phyloP scores from a whole-genome alignment of 1,139 yeast genomes.

The Protomyces arabidopsidicola region DNA sequence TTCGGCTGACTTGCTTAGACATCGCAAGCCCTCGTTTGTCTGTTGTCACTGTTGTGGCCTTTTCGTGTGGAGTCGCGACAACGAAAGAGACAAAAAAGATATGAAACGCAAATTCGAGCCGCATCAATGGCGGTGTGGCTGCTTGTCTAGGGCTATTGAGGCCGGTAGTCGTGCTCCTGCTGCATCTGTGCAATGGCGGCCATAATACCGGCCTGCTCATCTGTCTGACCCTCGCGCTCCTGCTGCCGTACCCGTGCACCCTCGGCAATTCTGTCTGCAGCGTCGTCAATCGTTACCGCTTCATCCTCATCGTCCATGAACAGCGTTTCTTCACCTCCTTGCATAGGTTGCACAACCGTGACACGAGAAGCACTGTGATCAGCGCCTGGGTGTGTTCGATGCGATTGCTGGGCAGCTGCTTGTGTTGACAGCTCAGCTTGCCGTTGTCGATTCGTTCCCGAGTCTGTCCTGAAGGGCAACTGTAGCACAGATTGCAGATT shows the following conservation, averaged over 20 bases:
- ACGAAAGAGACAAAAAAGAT: background rate
- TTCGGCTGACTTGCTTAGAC: constrained; percentile 14
- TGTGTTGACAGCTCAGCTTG: constrained; percentile 12
- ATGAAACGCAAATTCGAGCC: background rate
- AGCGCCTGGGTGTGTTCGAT: constrained; percentile 10
- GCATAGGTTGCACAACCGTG: background rate
- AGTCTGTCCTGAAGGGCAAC: constrained; percentile 46
- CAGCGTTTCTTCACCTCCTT: background rate
- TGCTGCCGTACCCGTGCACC: background rate
- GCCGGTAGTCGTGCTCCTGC: background rate
- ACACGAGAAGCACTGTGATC: constrained; percentile 6
- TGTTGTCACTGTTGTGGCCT: background rate
- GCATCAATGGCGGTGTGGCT: no score
- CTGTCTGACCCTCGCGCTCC: background rate
- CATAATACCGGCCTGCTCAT: background rate
- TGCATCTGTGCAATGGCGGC: background rate
- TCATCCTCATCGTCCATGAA: background rate
- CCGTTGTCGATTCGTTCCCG: constrained; percentile 7
- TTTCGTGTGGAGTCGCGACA: background rate
- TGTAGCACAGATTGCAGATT: constrained; percentile 47
- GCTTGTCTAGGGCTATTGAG: background rate
- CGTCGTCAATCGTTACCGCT: background rate
- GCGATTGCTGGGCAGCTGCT: background rate
- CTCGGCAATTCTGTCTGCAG: background rate
- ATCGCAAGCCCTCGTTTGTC: background rate